phyloP scores from a whole-genome alignment of 352 stramenopile species.

The Hyaloperonospora brassicae region DNA sequence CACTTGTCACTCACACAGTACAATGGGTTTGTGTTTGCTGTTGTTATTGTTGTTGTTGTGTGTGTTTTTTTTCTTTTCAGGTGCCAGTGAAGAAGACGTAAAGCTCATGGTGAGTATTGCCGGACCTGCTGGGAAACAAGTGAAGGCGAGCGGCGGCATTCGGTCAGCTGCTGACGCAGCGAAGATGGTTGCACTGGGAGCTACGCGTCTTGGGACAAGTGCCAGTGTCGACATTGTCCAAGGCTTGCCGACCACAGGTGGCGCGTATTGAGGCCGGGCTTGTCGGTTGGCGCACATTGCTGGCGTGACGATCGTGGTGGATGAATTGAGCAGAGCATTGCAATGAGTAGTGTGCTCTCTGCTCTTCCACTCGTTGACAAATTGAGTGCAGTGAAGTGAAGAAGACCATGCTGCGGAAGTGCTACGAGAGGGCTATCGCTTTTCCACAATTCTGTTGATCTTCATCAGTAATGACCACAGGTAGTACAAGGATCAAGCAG shows the following conservation, averaged over 20 bases:
- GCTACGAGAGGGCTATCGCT: no score
- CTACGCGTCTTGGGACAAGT: constrained; percentile 61
- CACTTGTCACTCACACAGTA: no score
- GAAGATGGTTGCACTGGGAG: constrained; percentile 64
- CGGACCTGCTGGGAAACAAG: constrained; percentile 48
- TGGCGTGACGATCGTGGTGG: no score
- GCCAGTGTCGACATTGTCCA: constrained; percentile 59
- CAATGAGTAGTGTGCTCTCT: no score
- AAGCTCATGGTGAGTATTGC: constrained; percentile 62
- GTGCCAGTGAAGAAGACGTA: constrained; percentile 71
- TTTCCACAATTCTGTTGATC: no score
- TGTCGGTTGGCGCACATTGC: not conserved
- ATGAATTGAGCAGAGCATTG: no score
- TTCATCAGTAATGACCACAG: no score
- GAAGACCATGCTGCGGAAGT: no score
- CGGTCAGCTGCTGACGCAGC: constrained; percentile 53
- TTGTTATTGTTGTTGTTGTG: not conserved
- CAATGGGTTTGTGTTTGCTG: no score
- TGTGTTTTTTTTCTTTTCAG: constrained; percentile 9
- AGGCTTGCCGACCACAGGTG: constrained; percentile 21
- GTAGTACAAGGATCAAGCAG: no score
- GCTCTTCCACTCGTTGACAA: no score
- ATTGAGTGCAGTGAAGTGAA: no score
- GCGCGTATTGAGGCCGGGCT: constrained; percentile 12
- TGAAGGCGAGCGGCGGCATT: constrained; percentile 81